A percentile compares a stretch with the other conserved stretches of the same genome.
Evolutionary conservation across 2,329 filamentous ascomycete genomes (phyloP).

Genomic region (Aspergillus fijiensis): DNA sequence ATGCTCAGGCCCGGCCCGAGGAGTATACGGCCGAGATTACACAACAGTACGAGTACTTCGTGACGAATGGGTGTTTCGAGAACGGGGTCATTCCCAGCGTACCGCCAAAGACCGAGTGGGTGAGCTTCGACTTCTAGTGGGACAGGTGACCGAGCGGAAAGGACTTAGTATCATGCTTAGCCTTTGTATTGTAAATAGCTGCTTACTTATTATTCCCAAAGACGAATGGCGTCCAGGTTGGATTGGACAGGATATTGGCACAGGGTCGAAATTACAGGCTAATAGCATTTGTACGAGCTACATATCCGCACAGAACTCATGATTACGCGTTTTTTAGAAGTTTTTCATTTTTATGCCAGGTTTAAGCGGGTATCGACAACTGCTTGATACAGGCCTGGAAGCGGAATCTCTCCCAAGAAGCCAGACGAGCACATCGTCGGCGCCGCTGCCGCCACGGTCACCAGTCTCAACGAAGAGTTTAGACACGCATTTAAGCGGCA

Average conservation of each 20-base stretch:
- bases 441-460: constrained; percentile 16
- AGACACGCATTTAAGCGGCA: constrained; percentile 46
- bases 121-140: constrained; percentile 67
- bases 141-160: constrained; percentile 14
- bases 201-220: constrained; percentile 2
- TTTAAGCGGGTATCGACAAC: constrained; percentile 32
- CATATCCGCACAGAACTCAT: background rate
- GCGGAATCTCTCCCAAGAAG: constrained; percentile 17
- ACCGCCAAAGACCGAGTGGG: constrained; percentile 76
- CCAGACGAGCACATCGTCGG: constrained; percentile 19
- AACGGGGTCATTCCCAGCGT: constrained; percentile 71
- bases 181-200: constrained; percentile 9
- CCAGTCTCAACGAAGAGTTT: constrained; percentile 11
- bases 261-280: background rate
- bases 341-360: constrained; percentile 33
- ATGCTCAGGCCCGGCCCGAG: constrained; percentile 52
- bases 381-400: constrained; percentile 17
- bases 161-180: too few species aligned
- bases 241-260: background rate
- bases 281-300: background rate
- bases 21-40: constrained; percentile 56
- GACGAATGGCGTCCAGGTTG: constrained; percentile 3
- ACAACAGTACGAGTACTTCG: constrained; percentile 64
- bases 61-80: constrained; percentile 65
- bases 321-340: constrained; percentile 29